Conservation (phyloP, 2,329 filamentous ascomycete genomes). For the Exophiala xenobiotica region DNA sequence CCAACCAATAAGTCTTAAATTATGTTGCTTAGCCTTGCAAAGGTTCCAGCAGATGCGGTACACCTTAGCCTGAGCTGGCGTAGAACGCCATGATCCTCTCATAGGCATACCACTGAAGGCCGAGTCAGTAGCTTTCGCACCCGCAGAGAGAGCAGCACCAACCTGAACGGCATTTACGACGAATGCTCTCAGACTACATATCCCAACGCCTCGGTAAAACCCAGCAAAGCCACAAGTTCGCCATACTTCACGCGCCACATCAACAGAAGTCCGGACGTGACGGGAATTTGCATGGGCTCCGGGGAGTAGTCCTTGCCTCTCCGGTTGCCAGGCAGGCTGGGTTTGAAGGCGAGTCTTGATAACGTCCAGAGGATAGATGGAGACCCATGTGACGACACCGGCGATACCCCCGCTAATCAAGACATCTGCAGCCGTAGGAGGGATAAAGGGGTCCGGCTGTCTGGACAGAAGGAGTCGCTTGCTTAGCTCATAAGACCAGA, state of each 20-base stretch:
- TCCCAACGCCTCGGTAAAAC: conserved; percentile 72
- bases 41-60: no score
- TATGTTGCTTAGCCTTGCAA: neutral
- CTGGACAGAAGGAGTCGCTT: conserved; percentile 57
- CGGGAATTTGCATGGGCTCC: conserved; percentile 30
- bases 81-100: conserved; percentile 72
- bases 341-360: conserved; percentile 91
- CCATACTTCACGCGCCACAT: conserved; percentile 67
- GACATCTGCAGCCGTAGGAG: conserved; percentile 58
- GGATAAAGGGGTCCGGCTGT: conserved; percentile 28
- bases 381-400: conserved; percentile 84
- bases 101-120: conserved; percentile 75
- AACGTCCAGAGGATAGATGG: conserved; percentile 86
- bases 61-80: conserved; percentile 8
- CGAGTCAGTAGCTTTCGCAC: conserved; percentile 11
- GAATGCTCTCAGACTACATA: conserved; percentile 85
- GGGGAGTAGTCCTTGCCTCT: conserved; percentile 28
- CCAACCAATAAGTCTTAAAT: no score
- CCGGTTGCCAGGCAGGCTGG: conserved; percentile 47
- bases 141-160: conserved; percentile 27
- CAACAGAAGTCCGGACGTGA: conserved; percentile 52
- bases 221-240: conserved; percentile 58
- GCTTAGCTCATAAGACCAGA: conserved; percentile 83
- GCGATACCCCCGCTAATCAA: conserved; percentile 84
- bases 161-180: conserved; percentile 84